Evolutionary conservation across 2,329 filamentous ascomycete species (phyloP).

Genomic region (Exophiala bonariae): DNA sequence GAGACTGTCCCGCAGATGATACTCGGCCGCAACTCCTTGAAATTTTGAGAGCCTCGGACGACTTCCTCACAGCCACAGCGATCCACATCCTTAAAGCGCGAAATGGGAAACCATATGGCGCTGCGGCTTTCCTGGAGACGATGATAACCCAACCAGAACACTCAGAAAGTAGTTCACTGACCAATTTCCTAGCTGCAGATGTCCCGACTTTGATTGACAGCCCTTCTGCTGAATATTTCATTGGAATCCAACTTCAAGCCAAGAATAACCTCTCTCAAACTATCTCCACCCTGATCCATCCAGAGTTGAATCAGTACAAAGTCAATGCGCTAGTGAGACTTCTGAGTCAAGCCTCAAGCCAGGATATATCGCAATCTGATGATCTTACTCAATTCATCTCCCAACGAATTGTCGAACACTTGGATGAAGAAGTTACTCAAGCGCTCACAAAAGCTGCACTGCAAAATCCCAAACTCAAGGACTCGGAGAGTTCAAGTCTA

Average conservation of each 20-base stretch:
- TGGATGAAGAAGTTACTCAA: slow-evolving; percentile 27
- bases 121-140: slow-evolving; percentile 58
- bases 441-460: slow-evolving; percentile 33
- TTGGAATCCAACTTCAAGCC: slow-evolving; percentile 62
- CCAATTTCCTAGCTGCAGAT: slow-evolving; percentile 56
- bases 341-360: slow-evolving; percentile 9
- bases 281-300: slow-evolving; percentile 36
- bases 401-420: slow-evolving; percentile 38
- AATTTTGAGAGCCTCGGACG: slow-evolving; percentile 11
- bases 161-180: slow-evolving; percentile 40
- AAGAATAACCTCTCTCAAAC: slow-evolving; percentile 34
- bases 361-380: slow-evolving; percentile 5
- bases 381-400: slow-evolving; percentile 30
- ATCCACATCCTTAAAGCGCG: slow-evolving; percentile 51
- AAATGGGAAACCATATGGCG: slow-evolving; percentile 68
- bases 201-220: slow-evolving; percentile 64
- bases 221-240: slow-evolving; percentile 65
- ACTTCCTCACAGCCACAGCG: slow-evolving; percentile 45
- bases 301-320: slow-evolving; percentile 28
- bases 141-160: slow-evolving; percentile 44
- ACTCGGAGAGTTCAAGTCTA: slow-evolving; percentile 35
- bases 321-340: slow-evolving; percentile 11
- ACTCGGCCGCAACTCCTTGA: slow-evolving; percentile 15
- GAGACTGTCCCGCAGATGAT: slow-evolving; percentile 1
- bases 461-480: slow-evolving; percentile 35